phyloP scores from a whole-genome alignment of 805 yeast species.

The Starmerella riodocensis region DNA sequence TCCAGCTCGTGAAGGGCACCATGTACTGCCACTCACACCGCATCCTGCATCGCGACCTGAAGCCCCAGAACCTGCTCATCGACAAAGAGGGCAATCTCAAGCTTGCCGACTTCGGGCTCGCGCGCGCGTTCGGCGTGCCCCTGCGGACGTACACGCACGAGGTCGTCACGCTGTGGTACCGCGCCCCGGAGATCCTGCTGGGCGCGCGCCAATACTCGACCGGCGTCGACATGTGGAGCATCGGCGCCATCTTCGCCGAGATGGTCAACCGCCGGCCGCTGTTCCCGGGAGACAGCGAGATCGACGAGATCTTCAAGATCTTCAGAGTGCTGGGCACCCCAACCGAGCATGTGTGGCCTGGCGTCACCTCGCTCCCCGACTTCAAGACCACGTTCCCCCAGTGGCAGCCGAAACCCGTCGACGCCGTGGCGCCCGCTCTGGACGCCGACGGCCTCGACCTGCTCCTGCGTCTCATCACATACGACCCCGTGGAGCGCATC shows the following conservation, averaged over 20 bases:
- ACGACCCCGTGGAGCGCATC: constrained; percentile 87
- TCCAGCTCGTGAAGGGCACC: constrained; percentile 81
- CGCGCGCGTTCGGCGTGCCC: constrained; percentile 96
- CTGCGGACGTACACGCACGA: constrained; percentile 94
- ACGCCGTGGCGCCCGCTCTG: constrained; percentile 59
- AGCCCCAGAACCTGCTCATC: constrained; percentile 89
- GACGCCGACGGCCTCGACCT: constrained; percentile 77
- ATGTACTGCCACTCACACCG: constrained; percentile 90
- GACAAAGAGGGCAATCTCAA: constrained; percentile 91
- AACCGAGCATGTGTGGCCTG: constrained; percentile 87
- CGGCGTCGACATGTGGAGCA: constrained; percentile 98
- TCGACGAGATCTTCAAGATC: constrained; percentile 89
- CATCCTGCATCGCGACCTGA: constrained; percentile 86
- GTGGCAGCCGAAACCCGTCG: constrained; percentile 63
- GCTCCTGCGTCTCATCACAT: constrained; percentile 59
- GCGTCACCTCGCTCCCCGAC: constrained; percentile 79
- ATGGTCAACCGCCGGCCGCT: constrained; percentile 92
- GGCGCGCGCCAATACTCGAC: constrained; percentile 97
- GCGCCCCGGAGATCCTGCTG: constrained; percentile 88
- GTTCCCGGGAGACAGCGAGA: constrained; percentile 95
- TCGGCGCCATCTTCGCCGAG: constrained; percentile 95
- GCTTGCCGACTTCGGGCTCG: constrained; percentile 85
- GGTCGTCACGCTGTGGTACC: constrained; percentile 94
- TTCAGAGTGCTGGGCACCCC: constrained; percentile 92
- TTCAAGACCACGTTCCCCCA: constrained; percentile 87